Evolutionary conservation across 352 stramenopile species (phyloP), one percentile per base, ranked within the genome.

Genomic region (Phytophthora nicotianae): DNA sequence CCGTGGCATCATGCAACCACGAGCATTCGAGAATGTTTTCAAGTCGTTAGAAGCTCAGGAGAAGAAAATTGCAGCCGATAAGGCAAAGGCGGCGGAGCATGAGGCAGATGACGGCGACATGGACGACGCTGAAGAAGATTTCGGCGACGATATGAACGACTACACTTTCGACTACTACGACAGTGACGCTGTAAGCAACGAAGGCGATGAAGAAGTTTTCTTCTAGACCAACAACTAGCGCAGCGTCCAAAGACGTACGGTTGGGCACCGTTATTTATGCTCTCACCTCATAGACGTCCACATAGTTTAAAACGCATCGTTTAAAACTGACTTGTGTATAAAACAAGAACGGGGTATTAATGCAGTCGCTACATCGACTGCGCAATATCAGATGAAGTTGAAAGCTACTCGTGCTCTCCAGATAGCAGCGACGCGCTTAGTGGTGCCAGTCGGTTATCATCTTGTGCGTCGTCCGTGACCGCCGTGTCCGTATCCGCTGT

Each of bases 91-190:
- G 1, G 63, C 69, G 0, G 69, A 74, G 13, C 56, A 79, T 24
- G 77, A 83, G 11, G 55, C 52, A 6, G 81, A 90, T 27, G 77
- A 84, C 9, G 72, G 70, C n/a, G 71, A 76, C n/a, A 65, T 81
- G 54, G 79, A 88, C 21, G 81, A 90, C n/a, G 71, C 66, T 23
- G 81, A 90, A 3, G 81, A 90, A 41, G 81, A 88, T 50, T 62
- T 89, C 62, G 81, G 81, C 35, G 81, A 90, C 40, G 81, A 90
- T 58, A 88, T 83, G 70, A 90, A 90, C 73, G 81, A 90, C 70
- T 90, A 90, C 71, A 90, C 81, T 38, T 88, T 88, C 52, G 81
- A 90, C 54, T 90, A 90, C 64, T 90, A 88, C 75, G 81, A 90
- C 46, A 90, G 81, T 56, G 81, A 90, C 60, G 75, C 65, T 17